phyloP scores from a whole-genome alignment of 148 eudicot species.

The Dianthus caryophyllus region DNA sequence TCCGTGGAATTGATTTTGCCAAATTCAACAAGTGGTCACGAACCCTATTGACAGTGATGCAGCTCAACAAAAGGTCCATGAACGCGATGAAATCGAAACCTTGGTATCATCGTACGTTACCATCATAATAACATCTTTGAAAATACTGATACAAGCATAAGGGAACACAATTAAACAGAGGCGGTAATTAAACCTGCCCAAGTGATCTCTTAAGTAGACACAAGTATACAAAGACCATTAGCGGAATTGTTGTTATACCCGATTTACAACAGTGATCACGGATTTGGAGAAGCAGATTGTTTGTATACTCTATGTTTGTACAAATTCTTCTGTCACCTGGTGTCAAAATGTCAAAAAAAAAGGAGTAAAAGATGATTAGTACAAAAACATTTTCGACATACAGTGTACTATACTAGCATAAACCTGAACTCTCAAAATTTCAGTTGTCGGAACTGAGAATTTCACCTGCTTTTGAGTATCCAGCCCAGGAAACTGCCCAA shows the following conservation, averaged over 20 bases:
- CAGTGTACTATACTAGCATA: background rate
- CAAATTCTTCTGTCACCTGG: slow-evolving; percentile 25
- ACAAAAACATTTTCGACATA: background rate
- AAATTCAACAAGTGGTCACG: too few species aligned
- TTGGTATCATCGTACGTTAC: background rate
- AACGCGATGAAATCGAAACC: too few species aligned
- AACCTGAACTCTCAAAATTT: background rate
- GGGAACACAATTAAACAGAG: background rate
- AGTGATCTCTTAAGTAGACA: background rate
- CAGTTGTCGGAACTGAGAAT: slow-evolving; percentile 1
- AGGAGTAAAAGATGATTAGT: background rate
- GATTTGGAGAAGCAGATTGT: background rate
- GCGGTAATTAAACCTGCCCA: background rate
- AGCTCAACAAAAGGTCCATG: too few species aligned
- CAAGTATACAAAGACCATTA: background rate
- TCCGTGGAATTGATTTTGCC: too few species aligned
- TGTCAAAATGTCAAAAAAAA: background rate
- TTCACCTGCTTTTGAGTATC: slow-evolving; percentile 26
- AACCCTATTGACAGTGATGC: too few species aligned
- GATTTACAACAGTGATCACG: background rate
- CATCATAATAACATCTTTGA: background rate
- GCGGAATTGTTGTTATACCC: background rate
- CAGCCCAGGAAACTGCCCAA: slow-evolving; percentile 88
- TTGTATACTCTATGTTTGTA: slow-evolving; percentile 10
- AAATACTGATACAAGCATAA: background rate